Conservation (phyloP, 129 eudicot genomes). For the Tanacetum coccineum region DNA sequence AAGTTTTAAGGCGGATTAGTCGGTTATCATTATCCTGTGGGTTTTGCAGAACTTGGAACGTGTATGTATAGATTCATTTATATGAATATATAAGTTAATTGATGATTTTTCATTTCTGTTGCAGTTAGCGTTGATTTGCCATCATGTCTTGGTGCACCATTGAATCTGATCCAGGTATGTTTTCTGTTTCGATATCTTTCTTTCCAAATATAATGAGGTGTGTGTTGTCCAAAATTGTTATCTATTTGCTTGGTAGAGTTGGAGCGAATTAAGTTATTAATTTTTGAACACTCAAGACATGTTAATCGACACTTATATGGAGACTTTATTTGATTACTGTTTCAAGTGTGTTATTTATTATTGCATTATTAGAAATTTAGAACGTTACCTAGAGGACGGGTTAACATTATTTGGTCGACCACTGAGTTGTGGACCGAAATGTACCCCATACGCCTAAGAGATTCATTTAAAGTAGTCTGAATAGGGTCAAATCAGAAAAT, state of each 20-base stretch:
- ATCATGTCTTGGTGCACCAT: constrained; percentile 99
- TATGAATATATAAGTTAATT: neutral
- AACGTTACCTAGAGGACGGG: too few species aligned
- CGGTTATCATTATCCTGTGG: too few species aligned
- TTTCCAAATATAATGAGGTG: neutral
- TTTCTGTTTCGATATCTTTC: neutral
- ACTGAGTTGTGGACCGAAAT: too few species aligned
- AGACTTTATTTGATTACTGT: neutral
- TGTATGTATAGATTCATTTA: too few species aligned
- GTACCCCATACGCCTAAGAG: too few species aligned
- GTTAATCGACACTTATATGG: neutral
- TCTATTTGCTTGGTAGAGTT: constrained; percentile 4
- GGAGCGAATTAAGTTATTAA: neutral
- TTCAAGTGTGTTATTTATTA: neutral
- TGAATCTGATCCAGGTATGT: constrained; percentile 97
- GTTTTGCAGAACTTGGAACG: too few species aligned
- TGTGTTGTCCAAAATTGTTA: neutral
- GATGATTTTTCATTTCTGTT: constrained; percentile 25
- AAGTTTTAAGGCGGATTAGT: too few species aligned
- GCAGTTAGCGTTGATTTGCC: constrained; percentile 35
- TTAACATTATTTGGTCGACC: too few species aligned
- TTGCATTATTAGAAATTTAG: too few species aligned
- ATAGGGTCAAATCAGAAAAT: too few species aligned
- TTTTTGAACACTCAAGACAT: neutral
- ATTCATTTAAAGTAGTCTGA: too few species aligned